Conservation (phyloP, 2,329 filamentous ascomycete species). For the Aspergillus sp. region DNA sequence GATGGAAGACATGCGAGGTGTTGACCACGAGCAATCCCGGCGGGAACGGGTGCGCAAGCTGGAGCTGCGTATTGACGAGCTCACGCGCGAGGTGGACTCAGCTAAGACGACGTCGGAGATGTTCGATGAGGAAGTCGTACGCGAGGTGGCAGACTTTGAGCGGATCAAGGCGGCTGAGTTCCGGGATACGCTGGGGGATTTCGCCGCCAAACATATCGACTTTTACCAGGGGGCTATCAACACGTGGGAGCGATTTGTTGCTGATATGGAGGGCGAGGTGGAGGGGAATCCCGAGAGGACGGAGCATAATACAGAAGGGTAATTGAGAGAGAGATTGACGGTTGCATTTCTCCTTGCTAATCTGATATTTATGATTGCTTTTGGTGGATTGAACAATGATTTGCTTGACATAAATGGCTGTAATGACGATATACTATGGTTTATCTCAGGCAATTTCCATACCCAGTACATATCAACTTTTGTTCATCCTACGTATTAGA, state of each 20-base stretch:
- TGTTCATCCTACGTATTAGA: background rate
- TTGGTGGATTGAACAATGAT: background rate
- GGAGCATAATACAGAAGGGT: background rate
- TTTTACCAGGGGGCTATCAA: slow-evolving; percentile 77
- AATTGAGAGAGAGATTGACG: background rate
- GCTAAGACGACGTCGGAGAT: slow-evolving; percentile 81
- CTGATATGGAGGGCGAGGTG: slow-evolving; percentile 69
- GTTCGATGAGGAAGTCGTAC: slow-evolving; percentile 93
- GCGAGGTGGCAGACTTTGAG: slow-evolving; percentile 90
- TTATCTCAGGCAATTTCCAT: background rate
- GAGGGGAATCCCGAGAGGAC: slow-evolving; percentile 6
- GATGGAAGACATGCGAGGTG: slow-evolving; percentile 91
- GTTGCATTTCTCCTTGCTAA: background rate
- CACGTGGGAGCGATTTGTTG: slow-evolving; percentile 85
- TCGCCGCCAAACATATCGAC: slow-evolving; percentile 77
- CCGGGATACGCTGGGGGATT: slow-evolving; percentile 70
- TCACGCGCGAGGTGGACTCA: slow-evolving; percentile 81
- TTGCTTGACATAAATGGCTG: background rate
- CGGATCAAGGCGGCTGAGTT: slow-evolving; percentile 93
- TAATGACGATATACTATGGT: background rate
- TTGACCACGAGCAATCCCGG: slow-evolving; percentile 88
- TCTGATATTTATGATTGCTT: background rate
- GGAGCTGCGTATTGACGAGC: slow-evolving; percentile 84
- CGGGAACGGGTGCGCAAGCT: slow-evolving; percentile 82
- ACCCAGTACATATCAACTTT: slow-evolving; percentile 1